Conservation (phyloP, 2,329 filamentous ascomycete genomes). For the Thielaviopsis musarum region DNA sequence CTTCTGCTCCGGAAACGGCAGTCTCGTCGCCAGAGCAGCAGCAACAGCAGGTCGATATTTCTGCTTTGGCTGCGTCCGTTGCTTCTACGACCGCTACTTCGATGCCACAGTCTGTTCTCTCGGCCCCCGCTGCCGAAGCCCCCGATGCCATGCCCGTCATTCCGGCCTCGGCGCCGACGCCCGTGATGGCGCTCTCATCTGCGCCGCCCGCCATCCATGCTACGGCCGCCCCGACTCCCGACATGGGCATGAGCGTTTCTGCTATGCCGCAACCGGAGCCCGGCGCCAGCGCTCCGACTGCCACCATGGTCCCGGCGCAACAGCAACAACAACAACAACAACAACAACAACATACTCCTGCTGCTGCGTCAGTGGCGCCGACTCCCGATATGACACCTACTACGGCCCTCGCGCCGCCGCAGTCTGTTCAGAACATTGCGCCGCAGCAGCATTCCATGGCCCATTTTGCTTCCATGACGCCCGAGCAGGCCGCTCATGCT, state of each 20-base stretch:
- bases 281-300: too few relatives aligned
- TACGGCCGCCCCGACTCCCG: too few relatives aligned
- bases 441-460: slow-evolving; percentile 2
- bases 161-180: background rate
- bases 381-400: slow-evolving; percentile 2
- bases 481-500: background rate
- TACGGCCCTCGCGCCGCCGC: slow-evolving; percentile 1
- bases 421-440: background rate
- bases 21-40: background rate
- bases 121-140: background rate
- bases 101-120: background rate
- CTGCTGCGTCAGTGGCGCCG: background rate
- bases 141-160: background rate
- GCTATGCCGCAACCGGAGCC: too few relatives aligned
- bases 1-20: background rate
- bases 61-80: background rate
- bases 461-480: background rate
- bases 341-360: too few relatives aligned
- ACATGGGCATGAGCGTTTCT: too few relatives aligned
- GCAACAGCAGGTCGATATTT: background rate
- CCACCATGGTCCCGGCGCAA: background rate
- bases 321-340: too few relatives aligned
- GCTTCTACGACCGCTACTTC: too few relatives aligned
- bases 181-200: background rate
- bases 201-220: too few relatives aligned